Conservation (phyloP, 441 rosid species). For the Raphanus hybrid region DNA sequence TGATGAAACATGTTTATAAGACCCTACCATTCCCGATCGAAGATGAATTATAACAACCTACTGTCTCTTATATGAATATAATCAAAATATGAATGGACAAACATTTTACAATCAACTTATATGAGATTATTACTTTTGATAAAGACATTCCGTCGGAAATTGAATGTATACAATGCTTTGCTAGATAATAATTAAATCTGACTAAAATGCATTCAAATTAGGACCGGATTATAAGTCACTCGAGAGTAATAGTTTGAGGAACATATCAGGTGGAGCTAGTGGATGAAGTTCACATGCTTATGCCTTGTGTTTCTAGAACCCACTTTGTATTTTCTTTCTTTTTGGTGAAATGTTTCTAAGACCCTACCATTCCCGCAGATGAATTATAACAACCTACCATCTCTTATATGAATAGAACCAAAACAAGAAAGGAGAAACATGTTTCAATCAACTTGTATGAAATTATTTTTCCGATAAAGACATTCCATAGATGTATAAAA, state of each 20-base stretch:
- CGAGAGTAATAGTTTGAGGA: conserved; percentile 46
- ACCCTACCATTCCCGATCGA: conserved; percentile 35
- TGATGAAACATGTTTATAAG: conserved; percentile 39
- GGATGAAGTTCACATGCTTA: conserved; percentile 76
- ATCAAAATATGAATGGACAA: conserved; percentile 20
- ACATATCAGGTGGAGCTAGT: conserved; percentile 77
- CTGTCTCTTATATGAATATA: conserved; percentile 26
- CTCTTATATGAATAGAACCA: conserved; percentile 27
- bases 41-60: conserved; percentile 28
- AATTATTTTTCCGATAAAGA: not conserved
- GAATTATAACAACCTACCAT: conserved; percentile 34
- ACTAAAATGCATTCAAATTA: conserved; percentile 12
- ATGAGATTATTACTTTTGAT: conserved; percentile 7
- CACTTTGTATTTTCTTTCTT: conserved; percentile 30
- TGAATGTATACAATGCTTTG: conserved; percentile 12
- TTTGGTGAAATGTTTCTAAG: conserved; percentile 36
- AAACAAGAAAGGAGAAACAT: conserved; percentile 20
- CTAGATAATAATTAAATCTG: conserved; percentile 8
- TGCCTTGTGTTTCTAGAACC: conserved; percentile 55
- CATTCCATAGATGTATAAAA: conserved; percentile 16
- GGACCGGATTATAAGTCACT: conserved; percentile 35
- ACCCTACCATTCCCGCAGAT: conserved; percentile 34
- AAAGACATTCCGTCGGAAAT: conserved; percentile 9
- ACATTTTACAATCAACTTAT: conserved; percentile 28
- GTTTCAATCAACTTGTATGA: conserved; percentile 31